phyloP scores from a whole-genome alignment of 2,329 filamentous ascomycete genomes.

The Chaetomium olivaceum region DNA sequence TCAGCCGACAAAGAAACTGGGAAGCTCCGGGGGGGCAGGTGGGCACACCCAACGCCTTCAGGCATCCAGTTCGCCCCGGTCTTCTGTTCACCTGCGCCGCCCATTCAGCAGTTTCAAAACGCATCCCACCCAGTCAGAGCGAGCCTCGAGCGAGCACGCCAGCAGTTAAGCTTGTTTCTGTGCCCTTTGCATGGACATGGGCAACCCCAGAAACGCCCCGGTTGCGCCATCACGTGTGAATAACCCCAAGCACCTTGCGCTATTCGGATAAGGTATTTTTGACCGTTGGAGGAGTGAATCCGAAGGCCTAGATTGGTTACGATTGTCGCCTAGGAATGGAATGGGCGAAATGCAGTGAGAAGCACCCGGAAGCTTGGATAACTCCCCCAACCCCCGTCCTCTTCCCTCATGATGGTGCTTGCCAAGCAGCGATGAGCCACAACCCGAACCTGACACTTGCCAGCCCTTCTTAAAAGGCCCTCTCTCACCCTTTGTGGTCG shows the following conservation, averaged over 20 bases:
- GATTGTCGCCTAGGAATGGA: not conserved
- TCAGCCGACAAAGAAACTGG: slow-evolving; percentile 21
- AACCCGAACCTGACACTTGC: not conserved
- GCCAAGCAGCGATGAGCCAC: slow-evolving; percentile 10
- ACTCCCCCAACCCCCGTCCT: not conserved
- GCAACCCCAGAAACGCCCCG: not conserved
- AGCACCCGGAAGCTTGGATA: not conserved
- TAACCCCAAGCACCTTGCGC: not conserved
- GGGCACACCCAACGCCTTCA: slow-evolving; percentile 1
- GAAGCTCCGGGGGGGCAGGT: not conserved
- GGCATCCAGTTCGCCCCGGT: slow-evolving; percentile 6
- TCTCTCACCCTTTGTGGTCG: not conserved
- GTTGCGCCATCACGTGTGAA: not conserved
- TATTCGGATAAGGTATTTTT: not conserved
- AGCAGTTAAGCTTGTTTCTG: slow-evolving; percentile 1
- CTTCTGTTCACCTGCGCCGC: slow-evolving; percentile 8
- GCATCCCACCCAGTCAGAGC: not conserved
- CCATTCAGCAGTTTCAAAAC: slow-evolving; percentile 8
- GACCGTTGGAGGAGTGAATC: not conserved
- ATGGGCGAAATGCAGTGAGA: not conserved
- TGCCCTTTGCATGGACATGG: not conserved
- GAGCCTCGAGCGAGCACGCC: not conserved
- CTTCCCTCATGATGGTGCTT: not conserved
- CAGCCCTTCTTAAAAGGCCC: not conserved
- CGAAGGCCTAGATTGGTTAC: not conserved